Evolutionary conservation across 1,139 yeast species (phyloP).

Genomic region (Scheffersomyces stambukii): DNA sequence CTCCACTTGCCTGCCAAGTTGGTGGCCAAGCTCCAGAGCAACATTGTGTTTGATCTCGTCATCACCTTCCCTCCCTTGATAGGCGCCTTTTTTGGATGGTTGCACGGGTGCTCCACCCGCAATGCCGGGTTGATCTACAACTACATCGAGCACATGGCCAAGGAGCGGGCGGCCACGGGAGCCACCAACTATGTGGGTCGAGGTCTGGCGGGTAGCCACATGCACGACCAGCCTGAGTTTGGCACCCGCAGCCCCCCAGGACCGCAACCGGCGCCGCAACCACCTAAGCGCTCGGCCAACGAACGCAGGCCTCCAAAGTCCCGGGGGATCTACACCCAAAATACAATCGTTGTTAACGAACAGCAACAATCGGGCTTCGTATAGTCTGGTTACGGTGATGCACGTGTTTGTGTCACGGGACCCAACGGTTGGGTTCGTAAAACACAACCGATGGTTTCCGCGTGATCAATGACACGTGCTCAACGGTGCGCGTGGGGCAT

Average conservation of each 20-base stretch:
- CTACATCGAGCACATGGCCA: constrained; percentile 35
- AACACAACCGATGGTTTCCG: too few relatives aligned
- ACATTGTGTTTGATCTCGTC: constrained; percentile 67
- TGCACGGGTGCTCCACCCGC: constrained; percentile 83
- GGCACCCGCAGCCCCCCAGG: constrained; percentile 3
- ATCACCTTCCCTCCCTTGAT: constrained; percentile 75
- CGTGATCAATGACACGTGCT: too few relatives aligned
- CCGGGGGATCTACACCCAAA: neutral
- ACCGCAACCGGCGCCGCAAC: constrained; percentile 3
- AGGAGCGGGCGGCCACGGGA: constrained; percentile 23
- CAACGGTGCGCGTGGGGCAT: too few relatives aligned
- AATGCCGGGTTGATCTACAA: constrained; percentile 75
- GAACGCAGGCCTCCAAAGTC: neutral
- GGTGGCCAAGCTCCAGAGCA: constrained; percentile 66
- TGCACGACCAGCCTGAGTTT: constrained; percentile 3
- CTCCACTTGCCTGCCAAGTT: constrained; percentile 57
- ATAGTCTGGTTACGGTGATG: constrained; percentile 7
- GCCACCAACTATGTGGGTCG: constrained; percentile 19
- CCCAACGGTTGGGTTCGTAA: too few relatives aligned
- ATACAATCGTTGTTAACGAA: constrained; percentile 16
- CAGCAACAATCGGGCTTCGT: constrained; percentile 31
- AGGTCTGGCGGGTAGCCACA: constrained; percentile 12
- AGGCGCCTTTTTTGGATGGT: constrained; percentile 74
- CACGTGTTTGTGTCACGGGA: too few relatives aligned
- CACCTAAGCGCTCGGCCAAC: neutral